Base-by-base conservation (phyloP, 192 early-diverging fungal genomes). In the Pilaira anomala region DNA sequence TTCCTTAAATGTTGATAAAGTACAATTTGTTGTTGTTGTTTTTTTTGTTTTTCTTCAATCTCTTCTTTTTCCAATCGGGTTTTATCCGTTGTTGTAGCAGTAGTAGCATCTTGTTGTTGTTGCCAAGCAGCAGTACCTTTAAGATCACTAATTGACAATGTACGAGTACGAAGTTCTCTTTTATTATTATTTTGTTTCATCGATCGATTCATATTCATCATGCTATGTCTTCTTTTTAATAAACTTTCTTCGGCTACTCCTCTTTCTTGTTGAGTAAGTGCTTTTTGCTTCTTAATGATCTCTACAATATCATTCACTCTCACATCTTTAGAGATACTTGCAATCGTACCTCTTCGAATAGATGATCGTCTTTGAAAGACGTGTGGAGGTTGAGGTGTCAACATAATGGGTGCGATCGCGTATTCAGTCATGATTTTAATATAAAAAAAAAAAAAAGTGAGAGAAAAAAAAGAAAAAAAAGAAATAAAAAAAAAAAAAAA, bases 201-300 rank as follows among this genome's bases (percentile, higher is more conserved):
- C 3, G 52, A 28, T 54, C 18, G 28, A 30, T 28, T 54, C 29
- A 54, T 18, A 18, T 54, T 54, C 52, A 54, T 33, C 52, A 54
- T 54, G 8, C 52, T 54, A 25, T 33, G 26, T 54, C 52, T 54
- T 54, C 52, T 54, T 29, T 25, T 54, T 28, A 54, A 54, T 30
- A 54, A 28, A 29, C 26, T 30, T 29, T 30, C 26, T 8, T 24
- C n/a, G 1, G 28, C 16, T 14, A 26, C n/a, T 29, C n/a, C 9
- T 30, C 26, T 30, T 33, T 54, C 26, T 1, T 54, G 52, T 7
- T 33, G 30, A 33, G 2, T 2, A 33, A 33, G 30, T n/a, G 52
- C 26, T 54, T 30, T 33, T 54, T 54, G 52, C 18, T 28, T 36
- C 29, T 16, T 54, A 30, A 54, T 54, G 8, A 28, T 33, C 29